A percentile compares a stretch with the other conserved stretches of the same genome.
phyloP scores from a whole-genome alignment of 805 yeast genomes.

The Myxozyma vanderwaltii region DNA sequence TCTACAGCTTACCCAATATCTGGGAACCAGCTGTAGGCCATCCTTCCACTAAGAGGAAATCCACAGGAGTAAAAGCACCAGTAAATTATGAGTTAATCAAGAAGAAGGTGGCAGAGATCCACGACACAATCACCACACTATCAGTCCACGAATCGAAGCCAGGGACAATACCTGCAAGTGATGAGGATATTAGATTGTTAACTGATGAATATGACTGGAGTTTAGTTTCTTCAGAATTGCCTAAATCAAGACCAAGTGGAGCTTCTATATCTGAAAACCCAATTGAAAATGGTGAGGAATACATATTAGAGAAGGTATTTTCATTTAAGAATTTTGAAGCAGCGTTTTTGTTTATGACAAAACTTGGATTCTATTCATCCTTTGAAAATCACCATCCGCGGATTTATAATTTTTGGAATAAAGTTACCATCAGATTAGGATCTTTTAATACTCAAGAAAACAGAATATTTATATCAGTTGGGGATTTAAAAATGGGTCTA shows the following conservation, averaged over 20 bases:
- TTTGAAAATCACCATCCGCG: slow-evolving; percentile 25
- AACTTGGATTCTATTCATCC: slow-evolving; percentile 23
- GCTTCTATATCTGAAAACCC: background rate
- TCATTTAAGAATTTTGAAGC: slow-evolving; percentile 17
- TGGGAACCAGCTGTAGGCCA: slow-evolving; percentile 9
- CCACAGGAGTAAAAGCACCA: background rate
- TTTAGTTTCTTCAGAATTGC: slow-evolving; percentile 1
- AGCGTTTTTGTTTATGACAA: slow-evolving; percentile 26
- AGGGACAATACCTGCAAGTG: background rate
- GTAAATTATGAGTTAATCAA: background rate
- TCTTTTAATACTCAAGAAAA: slow-evolving; percentile 2
- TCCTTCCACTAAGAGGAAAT: background rate
- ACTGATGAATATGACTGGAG: background rate
- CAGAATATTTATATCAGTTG: background rate
- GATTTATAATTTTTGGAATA: slow-evolving; percentile 21
- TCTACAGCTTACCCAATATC: background rate
- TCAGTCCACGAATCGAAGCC: background rate
- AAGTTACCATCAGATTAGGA: slow-evolving; percentile 13
- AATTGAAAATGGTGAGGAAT: background rate
- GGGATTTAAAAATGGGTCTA: slow-evolving; percentile 8
- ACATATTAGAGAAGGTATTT: slow-evolving; percentile 14
- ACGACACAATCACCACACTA: background rate
- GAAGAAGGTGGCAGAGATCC: background rate
- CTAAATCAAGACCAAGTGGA: background rate
- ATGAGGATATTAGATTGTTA: background rate